Conservation (phyloP, 768 basidiomycete genomes). For the Cantharellus anzutake region DNA sequence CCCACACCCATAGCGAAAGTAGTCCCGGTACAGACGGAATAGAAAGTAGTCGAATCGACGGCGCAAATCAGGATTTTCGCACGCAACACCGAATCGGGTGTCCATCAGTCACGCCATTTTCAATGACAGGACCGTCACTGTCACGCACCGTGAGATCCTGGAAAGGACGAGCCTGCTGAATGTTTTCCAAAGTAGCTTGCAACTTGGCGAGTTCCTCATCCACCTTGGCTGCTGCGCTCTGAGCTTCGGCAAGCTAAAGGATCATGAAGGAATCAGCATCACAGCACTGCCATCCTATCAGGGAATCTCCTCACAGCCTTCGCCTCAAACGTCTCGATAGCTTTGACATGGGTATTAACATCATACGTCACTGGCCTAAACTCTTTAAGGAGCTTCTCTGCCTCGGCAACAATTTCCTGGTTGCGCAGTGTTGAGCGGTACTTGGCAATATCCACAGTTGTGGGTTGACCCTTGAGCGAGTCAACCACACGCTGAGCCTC, state of each 20-base stretch:
- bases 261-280: not conserved
- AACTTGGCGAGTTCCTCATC: conserved; percentile 81
- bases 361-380: conserved; percentile 97
- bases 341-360: conserved; percentile 71
- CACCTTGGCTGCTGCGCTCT: conserved; percentile 79
- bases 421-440: conserved; percentile 90
- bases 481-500: conserved; percentile 65
- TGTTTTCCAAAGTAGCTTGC: conserved; percentile 86
- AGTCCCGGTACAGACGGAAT: too few relatives aligned
- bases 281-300: not conserved
- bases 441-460: conserved; percentile 74
- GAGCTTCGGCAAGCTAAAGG: conserved; percentile 54
- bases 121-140: not conserved
- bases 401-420: conserved; percentile 76
- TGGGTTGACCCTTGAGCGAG: conserved; percentile 47
- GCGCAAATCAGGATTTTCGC: too few relatives aligned
- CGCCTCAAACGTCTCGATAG: conserved; percentile 89
- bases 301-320: conserved; percentile 52
- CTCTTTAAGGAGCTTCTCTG: conserved; percentile 67
- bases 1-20: too few relatives aligned
- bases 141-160: conserved; percentile 78
- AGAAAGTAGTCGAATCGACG: too few relatives aligned
- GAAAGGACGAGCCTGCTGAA: conserved; percentile 92
- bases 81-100: too few relatives aligned
- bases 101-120: too few relatives aligned